Evolutionary conservation across 352 stramenopile species (phyloP), one percentile per base, ranked within the genome.

Genomic region (Pythium pyrilobum): DNA sequence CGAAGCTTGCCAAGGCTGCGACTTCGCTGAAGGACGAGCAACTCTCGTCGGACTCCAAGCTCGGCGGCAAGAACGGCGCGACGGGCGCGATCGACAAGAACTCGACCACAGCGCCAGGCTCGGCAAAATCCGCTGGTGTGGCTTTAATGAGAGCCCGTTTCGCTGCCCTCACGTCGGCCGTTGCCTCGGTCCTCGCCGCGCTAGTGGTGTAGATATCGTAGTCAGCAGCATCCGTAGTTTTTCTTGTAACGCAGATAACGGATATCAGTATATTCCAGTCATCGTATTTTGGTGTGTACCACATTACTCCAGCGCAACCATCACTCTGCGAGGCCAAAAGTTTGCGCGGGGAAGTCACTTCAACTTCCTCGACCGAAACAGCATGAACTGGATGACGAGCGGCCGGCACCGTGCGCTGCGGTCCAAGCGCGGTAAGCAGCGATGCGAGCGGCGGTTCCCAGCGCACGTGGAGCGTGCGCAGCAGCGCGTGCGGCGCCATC

Each of bases 341-440:
- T n/a, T n/a, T n/a, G n/a, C n/a, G n/a, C n/a, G n/a, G n/a, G n/a
- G n/a, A n/a, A n/a, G n/a, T n/a, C n/a, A n/a, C n/a, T n/a, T n/a
- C n/a, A n/a, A n/a, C n/a, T n/a, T n/a, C n/a, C n/a, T n/a, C n/a
- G n/a, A n/a, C n/a, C n/a, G n/a, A n/a, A n/a, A n/a, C n/a, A n/a
- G n/a, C n/a, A 87, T 87, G 76, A 87, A 87, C 61, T 87, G 76
- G 76, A 87, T 83, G 76, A 83, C 76, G 39, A 82, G 73, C 39
- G 68, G 69, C n/a, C 49, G 53, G 28, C 73, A 87, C 56, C 76
- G 73, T 16, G 73, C 76, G 45, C 48, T 85, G 50, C 69, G 76
- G 40, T 74, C 71, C 38, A 64, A 71, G 37, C 73, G 74, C n/a
- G 69, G 58, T 7, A 58, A 55, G 21, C 61, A 67, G 45, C 67